phyloP scores from a whole-genome alignment of 2,329 filamentous ascomycete genomes.

The Ustilaginoidea virens region DNA sequence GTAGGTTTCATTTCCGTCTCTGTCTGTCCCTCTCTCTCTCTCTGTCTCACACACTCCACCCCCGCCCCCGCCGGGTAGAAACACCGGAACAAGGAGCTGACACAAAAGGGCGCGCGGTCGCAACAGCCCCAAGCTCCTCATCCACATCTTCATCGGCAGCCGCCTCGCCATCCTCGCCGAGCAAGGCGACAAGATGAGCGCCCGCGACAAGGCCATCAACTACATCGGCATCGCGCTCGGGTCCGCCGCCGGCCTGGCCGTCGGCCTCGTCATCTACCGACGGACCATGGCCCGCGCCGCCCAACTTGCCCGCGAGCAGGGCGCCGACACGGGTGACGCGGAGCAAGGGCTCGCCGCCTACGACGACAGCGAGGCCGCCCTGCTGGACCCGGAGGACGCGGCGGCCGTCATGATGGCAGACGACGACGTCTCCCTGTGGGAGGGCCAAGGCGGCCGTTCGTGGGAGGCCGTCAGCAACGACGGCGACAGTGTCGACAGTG shows the following conservation, averaged over 20 bases:
- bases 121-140: conserved; percentile 71
- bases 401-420: conserved; percentile 42
- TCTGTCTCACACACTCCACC: conserved; percentile 1
- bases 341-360: conserved; percentile 23
- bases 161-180: conserved; percentile 74
- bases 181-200: conserved; percentile 67
- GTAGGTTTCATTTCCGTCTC: conserved; percentile 14
- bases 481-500: conserved; percentile 10
- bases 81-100: no score
- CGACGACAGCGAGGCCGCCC: conserved; percentile 27
- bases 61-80: no score
- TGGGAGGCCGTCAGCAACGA: conserved; percentile 19
- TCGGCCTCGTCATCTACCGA: conserved; percentile 76
- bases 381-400: conserved; percentile 31
- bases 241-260: conserved; percentile 52
- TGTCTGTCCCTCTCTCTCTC: neutral
- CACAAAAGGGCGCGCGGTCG: no score
- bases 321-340: conserved; percentile 8
- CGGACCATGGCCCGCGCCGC: conserved; percentile 48
- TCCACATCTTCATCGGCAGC: conserved; percentile 85
- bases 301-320: conserved; percentile 36
- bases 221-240: conserved; percentile 68
- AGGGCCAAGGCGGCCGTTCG: conserved; percentile 18
- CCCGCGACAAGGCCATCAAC: conserved; percentile 63
- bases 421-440: conserved; percentile 45